Evolutionary conservation across 2,329 filamentous ascomycete species (phyloP).

Genomic region (Talaromyces sp.): DNA sequence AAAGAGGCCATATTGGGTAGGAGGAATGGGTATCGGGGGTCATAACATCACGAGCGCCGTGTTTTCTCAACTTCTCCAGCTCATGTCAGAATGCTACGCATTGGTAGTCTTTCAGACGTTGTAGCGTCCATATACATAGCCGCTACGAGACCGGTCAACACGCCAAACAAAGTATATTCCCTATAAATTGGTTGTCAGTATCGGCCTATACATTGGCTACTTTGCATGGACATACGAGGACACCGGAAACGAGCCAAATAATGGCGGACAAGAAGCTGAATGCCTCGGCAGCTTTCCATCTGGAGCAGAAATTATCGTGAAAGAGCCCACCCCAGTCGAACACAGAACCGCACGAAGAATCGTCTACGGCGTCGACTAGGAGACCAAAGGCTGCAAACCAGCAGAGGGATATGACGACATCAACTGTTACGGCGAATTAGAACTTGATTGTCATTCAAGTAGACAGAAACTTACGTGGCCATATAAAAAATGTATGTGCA

Average conservation of each 20-base stretch:
- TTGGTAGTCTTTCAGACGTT: slow-evolving; percentile 4
- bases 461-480: slow-evolving; percentile 47
- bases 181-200: background rate
- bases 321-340: slow-evolving; percentile 59
- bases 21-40: background rate
- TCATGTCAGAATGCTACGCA: background rate
- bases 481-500: slow-evolving; percentile 62
- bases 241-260: slow-evolving; percentile 62
- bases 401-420: slow-evolving; percentile 62
- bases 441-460: background rate
- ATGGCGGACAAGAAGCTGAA: slow-evolving; percentile 69
- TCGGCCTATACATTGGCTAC: background rate
- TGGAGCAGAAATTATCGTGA: slow-evolving; percentile 53
- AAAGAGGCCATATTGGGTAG: background rate
- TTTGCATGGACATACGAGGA: slow-evolving; percentile 41
- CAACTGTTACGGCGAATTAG: slow-evolving; percentile 38
- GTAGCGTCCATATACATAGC: slow-evolving; percentile 12
- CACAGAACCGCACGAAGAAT: slow-evolving; percentile 50
- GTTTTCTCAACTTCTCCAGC: background rate
- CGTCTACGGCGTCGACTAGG: slow-evolving; percentile 54
- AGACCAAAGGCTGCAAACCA: slow-evolving; percentile 70
- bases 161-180: slow-evolving; percentile 15
- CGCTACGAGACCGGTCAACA: slow-evolving; percentile 5
- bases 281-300: slow-evolving; percentile 67
- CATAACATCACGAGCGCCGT: background rate